These are phyloP conservation scores for Chytriomyces confervae DNA, from an alignment of 192 early-diverging fungal species.

Conservation along the genomic window DNA sequence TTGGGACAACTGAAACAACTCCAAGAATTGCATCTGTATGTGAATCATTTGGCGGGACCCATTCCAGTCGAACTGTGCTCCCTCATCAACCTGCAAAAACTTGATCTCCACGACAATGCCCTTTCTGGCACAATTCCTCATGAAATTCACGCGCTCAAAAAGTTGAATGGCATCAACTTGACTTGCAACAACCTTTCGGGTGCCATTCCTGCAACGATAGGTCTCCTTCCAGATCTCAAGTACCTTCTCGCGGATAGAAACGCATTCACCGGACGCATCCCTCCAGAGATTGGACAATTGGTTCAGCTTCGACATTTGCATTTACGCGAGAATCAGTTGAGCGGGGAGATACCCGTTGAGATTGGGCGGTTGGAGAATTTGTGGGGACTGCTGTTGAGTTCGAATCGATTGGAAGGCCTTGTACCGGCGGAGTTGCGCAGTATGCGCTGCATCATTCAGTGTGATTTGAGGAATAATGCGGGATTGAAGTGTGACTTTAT, in stretches of 20 bases:
- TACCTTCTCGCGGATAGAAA: too few relatives aligned
- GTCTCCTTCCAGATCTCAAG: too few relatives aligned
- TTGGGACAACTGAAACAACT: not conserved
- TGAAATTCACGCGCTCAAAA: too few relatives aligned
- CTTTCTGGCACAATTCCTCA: too few relatives aligned
- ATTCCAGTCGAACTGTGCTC: not conserved
- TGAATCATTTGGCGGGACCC: not conserved
- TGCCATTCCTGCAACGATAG: too few relatives aligned
- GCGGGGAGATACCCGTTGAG: not conserved
- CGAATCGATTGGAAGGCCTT: not conserved
- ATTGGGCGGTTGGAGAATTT: not conserved
- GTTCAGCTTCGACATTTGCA: not conserved
- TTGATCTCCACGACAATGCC: too few relatives aligned
- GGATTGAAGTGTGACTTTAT: not conserved
- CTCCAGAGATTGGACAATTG: too few relatives aligned
- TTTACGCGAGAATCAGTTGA: not conserved
- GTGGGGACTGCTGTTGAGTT: not conserved
- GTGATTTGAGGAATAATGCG: not conserved
- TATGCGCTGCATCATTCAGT: not conserved
- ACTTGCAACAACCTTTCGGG: too few relatives aligned
- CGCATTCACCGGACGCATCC: too few relatives aligned
- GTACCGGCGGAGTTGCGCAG: not conserved
- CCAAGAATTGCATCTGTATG: not conserved
- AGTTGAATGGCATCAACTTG: too few relatives aligned
- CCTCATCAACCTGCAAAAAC: not conserved